Percentiles rank a stretch among this genome's conserved stretches.
phyloP scores from a whole-genome alignment of 75 land plant species.

The Sequoia sempervirens region DNA sequence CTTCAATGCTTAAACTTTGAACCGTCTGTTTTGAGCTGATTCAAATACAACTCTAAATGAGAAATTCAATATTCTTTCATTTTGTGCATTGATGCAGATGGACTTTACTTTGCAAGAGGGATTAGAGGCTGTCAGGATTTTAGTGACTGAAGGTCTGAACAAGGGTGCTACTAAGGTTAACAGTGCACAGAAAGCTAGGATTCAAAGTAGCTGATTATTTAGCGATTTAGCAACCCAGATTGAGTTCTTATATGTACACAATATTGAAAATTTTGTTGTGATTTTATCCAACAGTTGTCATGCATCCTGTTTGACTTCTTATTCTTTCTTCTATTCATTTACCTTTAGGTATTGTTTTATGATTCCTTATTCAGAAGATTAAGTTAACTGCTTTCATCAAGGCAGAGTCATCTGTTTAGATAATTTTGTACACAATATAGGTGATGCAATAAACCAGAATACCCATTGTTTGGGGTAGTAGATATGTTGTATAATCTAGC shows the following conservation, averaged over 20 bases:
- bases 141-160: slow-evolving; percentile 45
- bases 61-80: background rate
- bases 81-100: slow-evolving; percentile 30
- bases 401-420: background rate
- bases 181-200: slow-evolving; percentile 14
- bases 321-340: background rate
- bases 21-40: background rate
- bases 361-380: background rate
- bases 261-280: background rate
- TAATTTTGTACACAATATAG: background rate
- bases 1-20: background rate
- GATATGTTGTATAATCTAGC: background rate
- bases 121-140: slow-evolving; percentile 49
- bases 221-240: background rate
- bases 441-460: background rate
- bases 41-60: background rate
- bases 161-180: slow-evolving; percentile 56
- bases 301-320: background rate
- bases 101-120: slow-evolving; percentile 52
- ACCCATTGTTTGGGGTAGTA: background rate
- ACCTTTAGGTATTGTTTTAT: background rate
- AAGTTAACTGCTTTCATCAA: background rate
- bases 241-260: background rate
- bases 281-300: background rate
- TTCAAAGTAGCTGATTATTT: slow-evolving; percentile 13